phyloP scores from a whole-genome alignment of 176 grass and related monocot genomes.

The Carex parvula region DNA sequence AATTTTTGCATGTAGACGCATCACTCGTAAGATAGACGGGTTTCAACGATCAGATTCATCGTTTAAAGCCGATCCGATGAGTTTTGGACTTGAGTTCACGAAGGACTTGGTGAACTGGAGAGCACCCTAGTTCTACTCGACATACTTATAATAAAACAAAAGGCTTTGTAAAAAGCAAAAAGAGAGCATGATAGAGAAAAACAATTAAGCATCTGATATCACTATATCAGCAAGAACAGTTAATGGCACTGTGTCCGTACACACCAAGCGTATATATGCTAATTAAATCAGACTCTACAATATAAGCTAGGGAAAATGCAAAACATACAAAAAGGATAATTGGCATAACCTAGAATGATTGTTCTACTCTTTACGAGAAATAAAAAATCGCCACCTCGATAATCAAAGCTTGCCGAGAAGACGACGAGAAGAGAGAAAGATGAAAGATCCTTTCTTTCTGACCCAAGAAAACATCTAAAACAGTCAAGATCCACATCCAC shows the following conservation, averaged over 20 bases:
- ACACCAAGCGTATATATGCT: not conserved
- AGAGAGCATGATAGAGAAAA: not conserved
- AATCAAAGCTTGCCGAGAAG: constrained; percentile 8
- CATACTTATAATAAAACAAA: not conserved
- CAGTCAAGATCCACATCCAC: not conserved
- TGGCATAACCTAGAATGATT: not conserved
- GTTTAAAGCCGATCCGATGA: too few species aligned
- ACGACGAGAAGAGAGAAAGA: not conserved
- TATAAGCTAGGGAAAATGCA: not conserved
- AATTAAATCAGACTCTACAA: not conserved
- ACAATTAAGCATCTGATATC: not conserved
- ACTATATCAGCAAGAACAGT: not conserved
- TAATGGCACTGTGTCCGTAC: not conserved
- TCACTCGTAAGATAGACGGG: too few species aligned
- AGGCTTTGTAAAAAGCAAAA: constrained; percentile 2
- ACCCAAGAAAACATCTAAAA: not conserved
- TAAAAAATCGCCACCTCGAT: constrained; percentile 17
- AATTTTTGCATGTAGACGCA: too few species aligned
- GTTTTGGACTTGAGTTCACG: too few species aligned
- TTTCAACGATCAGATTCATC: too few species aligned
- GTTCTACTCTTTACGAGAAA: not conserved
- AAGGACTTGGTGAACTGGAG: too few species aligned
- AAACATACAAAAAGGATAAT: not conserved
- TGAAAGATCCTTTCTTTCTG: not conserved
- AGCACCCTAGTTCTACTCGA: too few species aligned